phyloP scores from a whole-genome alignment of 148 eudicot species.

The Vaccinium macrocarpon region DNA sequence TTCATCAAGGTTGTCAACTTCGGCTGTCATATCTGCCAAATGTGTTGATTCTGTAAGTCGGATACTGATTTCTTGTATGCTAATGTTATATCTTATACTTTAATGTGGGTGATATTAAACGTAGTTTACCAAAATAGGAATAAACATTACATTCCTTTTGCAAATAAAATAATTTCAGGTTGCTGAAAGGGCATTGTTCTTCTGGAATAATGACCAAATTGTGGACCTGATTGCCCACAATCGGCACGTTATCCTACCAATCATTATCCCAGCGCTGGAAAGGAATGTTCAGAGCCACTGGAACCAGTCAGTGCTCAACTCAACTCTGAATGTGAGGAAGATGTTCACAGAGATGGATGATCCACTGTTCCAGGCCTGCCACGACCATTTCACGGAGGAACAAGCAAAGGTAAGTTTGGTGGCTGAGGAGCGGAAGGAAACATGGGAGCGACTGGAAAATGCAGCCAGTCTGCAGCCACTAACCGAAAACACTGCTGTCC shows the following conservation, averaged over 20 bases:
- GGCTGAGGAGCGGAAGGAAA: slow-evolving; percentile 53
- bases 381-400: slow-evolving; percentile 56
- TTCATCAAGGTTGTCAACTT: background rate
- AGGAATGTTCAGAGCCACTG: slow-evolving; percentile 75
- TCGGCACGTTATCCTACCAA: slow-evolving; percentile 70
- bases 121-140: background rate
- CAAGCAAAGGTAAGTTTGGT: slow-evolving; percentile 36
- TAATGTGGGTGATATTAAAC: background rate
- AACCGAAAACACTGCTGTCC: slow-evolving; percentile 64
- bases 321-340: slow-evolving; percentile 65
- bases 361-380: slow-evolving; percentile 52
- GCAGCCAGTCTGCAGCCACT: slow-evolving; percentile 76
- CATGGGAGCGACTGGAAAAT: slow-evolving; percentile 74
- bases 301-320: slow-evolving; percentile 88
- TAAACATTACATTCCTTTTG: background rate
- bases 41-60: background rate
- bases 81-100: background rate
- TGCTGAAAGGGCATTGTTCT: slow-evolving; percentile 89
- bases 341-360: slow-evolving; percentile 91
- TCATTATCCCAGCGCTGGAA: slow-evolving; percentile 77
- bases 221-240: slow-evolving; percentile 72
- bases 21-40: background rate
- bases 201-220: slow-evolving; percentile 93
- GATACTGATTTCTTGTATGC: background rate
- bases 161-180: slow-evolving; percentile 46